Evolutionary conservation across 2,329 filamentous ascomycete genomes (phyloP), one percentile per base, ranked within the genome.

Genomic region (Alternaria postmessia): DNA sequence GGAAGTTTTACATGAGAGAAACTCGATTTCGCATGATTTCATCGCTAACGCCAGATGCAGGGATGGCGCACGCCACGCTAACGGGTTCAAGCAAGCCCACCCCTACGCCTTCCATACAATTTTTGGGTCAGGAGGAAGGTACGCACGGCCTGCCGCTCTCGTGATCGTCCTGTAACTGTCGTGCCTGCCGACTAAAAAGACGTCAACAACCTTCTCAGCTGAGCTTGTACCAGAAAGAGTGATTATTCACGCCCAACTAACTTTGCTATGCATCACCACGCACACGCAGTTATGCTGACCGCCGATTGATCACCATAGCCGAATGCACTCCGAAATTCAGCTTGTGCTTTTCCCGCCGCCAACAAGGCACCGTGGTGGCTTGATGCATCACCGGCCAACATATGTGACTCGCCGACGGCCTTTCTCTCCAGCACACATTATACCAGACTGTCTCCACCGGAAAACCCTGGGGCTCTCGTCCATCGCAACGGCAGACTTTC

Each of bases 71-170:
- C 36, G 39, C 26, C 30, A 44, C 64, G 55, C 73, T 74, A 74
- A 63, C 22, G 71, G 54, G 5, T 38, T 53, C 41, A 32, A 65
- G 61, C 49, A 58, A 51, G 59, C 54, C 18, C 64, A 68, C 28
- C 67, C 71, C 69, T 73, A 66, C 60, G 36, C n/a, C 51, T 48
- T 44, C 38, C 47, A 42, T 61, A 65, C 63, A 66, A 66, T 75
- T 70, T 72, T 73, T 67, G 70, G 72, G 69, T 75, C 72, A 75
- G 69, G 68, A 75, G 72, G 70, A 57, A 71, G 60, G 57, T 24
- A 63, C 58, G 72, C 71, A 73, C 68, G 64, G 71, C 22, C 71
- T 70, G 66, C 68, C 67, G 63, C 60, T 57, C 69, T 71, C 70
- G 67, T 75, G 72, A 75, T 75, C 68, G 68, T 53, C 70, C 51